Conservation (phyloP, 345 rosid species). For the Eucalyptus leucophloia region DNA sequence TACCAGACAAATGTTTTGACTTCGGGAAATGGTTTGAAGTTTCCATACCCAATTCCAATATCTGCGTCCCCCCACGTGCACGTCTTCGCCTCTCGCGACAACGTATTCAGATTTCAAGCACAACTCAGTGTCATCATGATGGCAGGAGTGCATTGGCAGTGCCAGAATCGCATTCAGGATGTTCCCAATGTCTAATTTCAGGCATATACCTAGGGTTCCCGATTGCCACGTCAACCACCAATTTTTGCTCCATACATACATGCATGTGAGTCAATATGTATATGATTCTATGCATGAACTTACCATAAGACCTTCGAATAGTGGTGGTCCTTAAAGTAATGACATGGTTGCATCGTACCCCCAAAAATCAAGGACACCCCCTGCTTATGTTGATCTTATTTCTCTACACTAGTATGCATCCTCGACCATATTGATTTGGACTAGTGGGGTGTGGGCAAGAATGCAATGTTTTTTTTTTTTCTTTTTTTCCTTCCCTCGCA, state of each 20-base stretch:
- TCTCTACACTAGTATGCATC: neutral
- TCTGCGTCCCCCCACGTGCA: neutral
- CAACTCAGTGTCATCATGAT: neutral
- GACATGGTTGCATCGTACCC: neutral
- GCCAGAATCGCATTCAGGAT: neutral
- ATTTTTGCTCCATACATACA: neutral
- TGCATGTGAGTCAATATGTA: too few species aligned
- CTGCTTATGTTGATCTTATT: neutral
- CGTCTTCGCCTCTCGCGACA: neutral
- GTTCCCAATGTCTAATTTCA: neutral
- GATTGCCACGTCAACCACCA: neutral
- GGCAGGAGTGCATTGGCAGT: neutral
- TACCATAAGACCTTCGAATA: neutral
- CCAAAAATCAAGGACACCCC: neutral
- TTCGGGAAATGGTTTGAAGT: neutral
- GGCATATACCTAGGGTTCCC: neutral
- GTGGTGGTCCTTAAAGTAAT: neutral
- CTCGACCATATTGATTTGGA: neutral
- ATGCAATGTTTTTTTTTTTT: neutral
- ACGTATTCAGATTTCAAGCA: neutral
- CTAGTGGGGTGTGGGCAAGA: neutral
- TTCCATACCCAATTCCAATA: neutral
- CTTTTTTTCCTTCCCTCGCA: neutral
- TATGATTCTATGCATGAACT: neutral
- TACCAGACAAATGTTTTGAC: neutral